phyloP scores from a whole-genome alignment of 2,329 filamentous ascomycete species.

The Beauveria asiatica region DNA sequence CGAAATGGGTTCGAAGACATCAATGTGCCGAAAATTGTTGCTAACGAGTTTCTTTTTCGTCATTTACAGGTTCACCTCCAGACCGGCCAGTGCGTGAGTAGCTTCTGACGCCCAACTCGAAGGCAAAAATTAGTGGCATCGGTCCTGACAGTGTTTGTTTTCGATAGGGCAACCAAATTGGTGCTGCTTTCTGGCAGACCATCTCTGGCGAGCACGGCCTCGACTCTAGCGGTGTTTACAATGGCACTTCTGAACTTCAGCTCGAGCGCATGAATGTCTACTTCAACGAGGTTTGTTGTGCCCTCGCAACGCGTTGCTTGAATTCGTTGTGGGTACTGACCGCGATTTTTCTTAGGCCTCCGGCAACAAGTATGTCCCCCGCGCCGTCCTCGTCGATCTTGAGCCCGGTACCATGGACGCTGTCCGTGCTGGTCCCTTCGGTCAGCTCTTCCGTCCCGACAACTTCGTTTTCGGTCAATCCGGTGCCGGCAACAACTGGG shows the following conservation, averaged over 20 bases:
- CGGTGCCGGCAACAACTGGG: constrained; percentile 99
- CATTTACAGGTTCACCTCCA: constrained; percentile 89
- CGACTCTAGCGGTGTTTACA: constrained; percentile 97
- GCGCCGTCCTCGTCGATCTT: constrained; percentile 97
- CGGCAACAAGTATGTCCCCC: constrained; percentile 98
- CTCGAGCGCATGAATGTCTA: constrained; percentile 99
- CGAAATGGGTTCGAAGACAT: background rate
- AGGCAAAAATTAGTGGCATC: constrained; percentile 6
- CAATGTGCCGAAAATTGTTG: constrained; percentile 20
- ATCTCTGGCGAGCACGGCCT: constrained; percentile 92
- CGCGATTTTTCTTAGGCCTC: constrained; percentile 55
- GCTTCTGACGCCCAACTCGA: background rate
- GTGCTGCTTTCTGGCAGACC: constrained; percentile 98
- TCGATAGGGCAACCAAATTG: constrained; percentile 96
- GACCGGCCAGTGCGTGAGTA: constrained; percentile 94
- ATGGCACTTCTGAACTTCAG: constrained; percentile 96
- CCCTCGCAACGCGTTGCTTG: background rate
- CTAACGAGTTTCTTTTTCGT: constrained; percentile 45
- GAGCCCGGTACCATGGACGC: constrained; percentile 99
- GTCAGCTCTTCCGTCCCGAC: constrained; percentile 98
- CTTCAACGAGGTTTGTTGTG: constrained; percentile 64
- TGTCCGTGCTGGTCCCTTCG: constrained; percentile 95
- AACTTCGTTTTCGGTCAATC: constrained; percentile 99
- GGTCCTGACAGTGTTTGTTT: constrained; percentile 27
- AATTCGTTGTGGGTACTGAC: constrained; percentile 6